phyloP scores from a whole-genome alignment of 305 asterid species.

The Ajuga reptans region DNA sequence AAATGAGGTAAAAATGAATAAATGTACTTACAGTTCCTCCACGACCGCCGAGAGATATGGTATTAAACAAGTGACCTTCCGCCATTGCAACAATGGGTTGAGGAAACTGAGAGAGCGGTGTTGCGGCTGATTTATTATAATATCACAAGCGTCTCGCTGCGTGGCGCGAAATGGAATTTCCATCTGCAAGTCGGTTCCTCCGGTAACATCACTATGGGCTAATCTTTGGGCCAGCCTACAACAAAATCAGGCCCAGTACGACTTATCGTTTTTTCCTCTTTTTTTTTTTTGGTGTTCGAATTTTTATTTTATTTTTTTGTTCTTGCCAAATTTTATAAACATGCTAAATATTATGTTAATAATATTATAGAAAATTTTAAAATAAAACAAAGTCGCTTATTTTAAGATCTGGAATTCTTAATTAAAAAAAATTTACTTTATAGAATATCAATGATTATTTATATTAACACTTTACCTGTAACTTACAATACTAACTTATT shows the following conservation, averaged over 20 bases:
- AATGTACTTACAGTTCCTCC: slow-evolving; percentile 66
- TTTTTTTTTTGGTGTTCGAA: too few relatives aligned
- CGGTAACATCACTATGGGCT: neutral
- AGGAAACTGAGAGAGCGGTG: neutral
- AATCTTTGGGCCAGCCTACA: neutral
- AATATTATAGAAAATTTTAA: too few relatives aligned
- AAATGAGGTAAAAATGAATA: neutral
- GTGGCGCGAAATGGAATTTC: slow-evolving; percentile 46
- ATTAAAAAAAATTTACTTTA: too few relatives aligned
- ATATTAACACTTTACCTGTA: too few relatives aligned
- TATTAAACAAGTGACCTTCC: slow-evolving; percentile 75
- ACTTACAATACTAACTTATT: too few relatives aligned
- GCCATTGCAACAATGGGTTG: slow-evolving; percentile 33
- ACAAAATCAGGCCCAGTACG: neutral
- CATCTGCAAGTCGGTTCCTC: slow-evolving; percentile 22
- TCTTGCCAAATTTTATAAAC: too few relatives aligned
- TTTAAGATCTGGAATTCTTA: too few relatives aligned
- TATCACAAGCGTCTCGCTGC: neutral
- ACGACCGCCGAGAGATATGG: slow-evolving; percentile 82
- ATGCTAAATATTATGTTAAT: too few relatives aligned
- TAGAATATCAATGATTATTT: too few relatives aligned
- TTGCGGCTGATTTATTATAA: slow-evolving; percentile 15
- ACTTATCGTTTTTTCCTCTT: neutral
- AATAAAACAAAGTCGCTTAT: too few relatives aligned
- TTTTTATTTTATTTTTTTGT: too few relatives aligned